phyloP scores from a whole-genome alignment of 1,284 basidiomycete genomes.

The Sphaerobolus stellatus region DNA sequence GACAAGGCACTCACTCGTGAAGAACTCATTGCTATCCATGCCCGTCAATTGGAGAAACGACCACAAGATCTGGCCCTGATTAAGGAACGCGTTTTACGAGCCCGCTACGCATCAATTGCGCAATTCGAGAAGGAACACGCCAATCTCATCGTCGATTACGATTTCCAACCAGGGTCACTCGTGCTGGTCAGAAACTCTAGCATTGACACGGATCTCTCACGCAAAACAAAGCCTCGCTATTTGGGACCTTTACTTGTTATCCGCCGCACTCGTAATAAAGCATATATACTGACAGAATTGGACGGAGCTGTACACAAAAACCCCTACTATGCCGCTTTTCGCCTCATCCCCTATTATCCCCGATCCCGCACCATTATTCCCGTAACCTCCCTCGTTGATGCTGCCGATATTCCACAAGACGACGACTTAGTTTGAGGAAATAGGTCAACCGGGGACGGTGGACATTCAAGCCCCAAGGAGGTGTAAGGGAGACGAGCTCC shows the following conservation, averaged over 20 bases:
- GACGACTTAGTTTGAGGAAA: too few relatives aligned
- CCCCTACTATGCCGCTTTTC: conserved; percentile 11
- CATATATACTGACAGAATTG: conserved; percentile 33
- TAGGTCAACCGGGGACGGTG: too few relatives aligned
- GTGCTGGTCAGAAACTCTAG: conserved; percentile 28
- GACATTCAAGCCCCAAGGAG: too few relatives aligned
- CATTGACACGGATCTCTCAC: conserved; percentile 25
- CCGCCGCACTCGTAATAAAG: conserved; percentile 20
- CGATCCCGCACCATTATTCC: too few relatives aligned
- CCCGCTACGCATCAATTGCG: not conserved
- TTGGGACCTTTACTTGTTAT: conserved; percentile 34
- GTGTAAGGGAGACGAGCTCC: too few relatives aligned
- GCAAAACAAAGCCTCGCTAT: conserved; percentile 30
- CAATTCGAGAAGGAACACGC: not conserved
- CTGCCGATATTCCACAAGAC: too few relatives aligned
- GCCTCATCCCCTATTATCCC: not conserved
- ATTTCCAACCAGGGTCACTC: conserved; percentile 24
- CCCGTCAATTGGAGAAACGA: conserved; percentile 25
- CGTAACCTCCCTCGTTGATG: too few relatives aligned
- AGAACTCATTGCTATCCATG: conserved; percentile 26
- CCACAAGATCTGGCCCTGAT: conserved; percentile 13
- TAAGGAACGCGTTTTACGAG: not conserved
- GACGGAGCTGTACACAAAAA: conserved; percentile 21
- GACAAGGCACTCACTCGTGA: conserved; percentile 18
- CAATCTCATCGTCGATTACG: not conserved